Evolutionary conservation across 352 stramenopile genomes (phyloP).

Genomic region (Pythium folliculosum): DNA sequence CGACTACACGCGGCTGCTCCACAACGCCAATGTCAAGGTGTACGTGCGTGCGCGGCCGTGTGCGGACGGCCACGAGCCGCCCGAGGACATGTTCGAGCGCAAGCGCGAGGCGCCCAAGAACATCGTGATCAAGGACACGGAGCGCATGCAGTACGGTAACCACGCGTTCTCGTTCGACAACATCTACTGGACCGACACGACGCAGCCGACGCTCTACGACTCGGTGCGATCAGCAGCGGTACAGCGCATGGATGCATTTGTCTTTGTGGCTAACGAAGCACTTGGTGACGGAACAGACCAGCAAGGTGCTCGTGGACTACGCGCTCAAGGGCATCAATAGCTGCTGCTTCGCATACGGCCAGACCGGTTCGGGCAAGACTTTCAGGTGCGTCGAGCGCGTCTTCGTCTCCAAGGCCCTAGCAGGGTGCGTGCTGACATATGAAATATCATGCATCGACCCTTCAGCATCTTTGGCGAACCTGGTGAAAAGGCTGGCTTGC

Average conservation of each 20-base stretch:
- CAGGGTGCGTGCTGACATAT: not conserved
- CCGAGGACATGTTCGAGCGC: constrained; percentile 85
- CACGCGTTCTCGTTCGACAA: constrained; percentile 88
- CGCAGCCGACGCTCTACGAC: constrained; percentile 70
- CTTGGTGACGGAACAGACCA: constrained; percentile 44
- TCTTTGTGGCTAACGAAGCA: not conserved
- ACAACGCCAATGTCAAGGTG: constrained; percentile 81
- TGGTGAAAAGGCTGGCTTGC: constrained; percentile 82
- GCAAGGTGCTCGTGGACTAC: constrained; percentile 88
- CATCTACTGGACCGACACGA: constrained; percentile 84
- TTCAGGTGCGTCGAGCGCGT: constrained; percentile 73
- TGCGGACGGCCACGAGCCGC: constrained; percentile 60
- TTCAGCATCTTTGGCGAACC: constrained; percentile 87
- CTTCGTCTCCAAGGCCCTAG: no score
- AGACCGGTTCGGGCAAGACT: constrained; percentile 85
- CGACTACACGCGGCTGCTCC: constrained; percentile 79
- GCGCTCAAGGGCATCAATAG: constrained; percentile 92
- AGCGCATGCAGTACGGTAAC: constrained; percentile 85
- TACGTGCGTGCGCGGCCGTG: constrained; percentile 82
- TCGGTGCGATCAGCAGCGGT: constrained; percentile 37
- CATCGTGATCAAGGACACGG: constrained; percentile 87
- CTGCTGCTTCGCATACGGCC: constrained; percentile 93
- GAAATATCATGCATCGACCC: not conserved
- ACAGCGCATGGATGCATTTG: not conserved
- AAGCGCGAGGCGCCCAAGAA: constrained; percentile 77